phyloP scores from a whole-genome alignment of 176 grass and related monocot genomes.

The Carex kokanica region DNA sequence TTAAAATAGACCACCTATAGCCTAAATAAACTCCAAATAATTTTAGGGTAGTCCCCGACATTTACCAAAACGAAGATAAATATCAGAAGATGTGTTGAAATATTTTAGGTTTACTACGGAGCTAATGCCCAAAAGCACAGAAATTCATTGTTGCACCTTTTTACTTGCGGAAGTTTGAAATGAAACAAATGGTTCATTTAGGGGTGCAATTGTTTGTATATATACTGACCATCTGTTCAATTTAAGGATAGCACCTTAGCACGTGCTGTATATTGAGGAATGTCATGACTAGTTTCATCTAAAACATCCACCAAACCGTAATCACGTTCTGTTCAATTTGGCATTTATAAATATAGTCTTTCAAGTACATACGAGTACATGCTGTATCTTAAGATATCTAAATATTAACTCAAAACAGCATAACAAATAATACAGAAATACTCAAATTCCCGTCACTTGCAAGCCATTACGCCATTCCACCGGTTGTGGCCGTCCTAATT shows the following conservation, averaged over 20 bases:
- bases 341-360: conserved; percentile 19
- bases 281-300: background rate
- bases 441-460: background rate
- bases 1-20: too few species aligned
- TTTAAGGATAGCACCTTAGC: background rate
- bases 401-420: conserved; percentile 10
- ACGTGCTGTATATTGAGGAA: background rate
- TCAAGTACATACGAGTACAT: conserved; percentile 11
- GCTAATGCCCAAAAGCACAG: background rate
- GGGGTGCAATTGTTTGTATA: background rate
- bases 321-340: too few species aligned
- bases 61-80: background rate
- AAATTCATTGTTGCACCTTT: background rate
- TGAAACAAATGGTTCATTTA: background rate
- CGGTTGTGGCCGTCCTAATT: conserved; percentile 32
- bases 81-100: background rate
- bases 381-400: conserved; percentile 4
- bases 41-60: background rate
- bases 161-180: background rate
- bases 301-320: background rate
- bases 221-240: background rate
- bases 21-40: too few species aligned
- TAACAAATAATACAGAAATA: conserved; percentile 1
- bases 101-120: background rate
- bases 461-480: conserved; percentile 24